Conservation (phyloP, 164 flowering plant genomes). For the Sedum album region DNA sequence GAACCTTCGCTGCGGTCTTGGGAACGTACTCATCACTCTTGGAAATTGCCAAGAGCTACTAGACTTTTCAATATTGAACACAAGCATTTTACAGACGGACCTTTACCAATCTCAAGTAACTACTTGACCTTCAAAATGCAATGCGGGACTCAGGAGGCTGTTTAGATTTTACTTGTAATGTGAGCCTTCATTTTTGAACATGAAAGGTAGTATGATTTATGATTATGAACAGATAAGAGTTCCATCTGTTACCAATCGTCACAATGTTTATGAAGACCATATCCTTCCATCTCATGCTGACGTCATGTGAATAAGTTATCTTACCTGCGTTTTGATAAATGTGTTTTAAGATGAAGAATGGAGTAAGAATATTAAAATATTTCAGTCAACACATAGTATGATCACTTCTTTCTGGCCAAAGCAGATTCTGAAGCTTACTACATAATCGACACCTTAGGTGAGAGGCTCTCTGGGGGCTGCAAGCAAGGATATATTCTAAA, state of each 20-base stretch:
- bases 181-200: not conserved
- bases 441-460: not conserved
- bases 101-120: not conserved
- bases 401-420: not conserved
- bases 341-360: too few relatives aligned
- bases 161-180: not conserved
- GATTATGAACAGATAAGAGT: too few relatives aligned
- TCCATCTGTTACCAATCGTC: too few relatives aligned
- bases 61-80: slow-evolving; percentile 5
- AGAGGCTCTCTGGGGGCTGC: not conserved
- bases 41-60: slow-evolving; percentile 28
- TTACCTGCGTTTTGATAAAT: too few relatives aligned
- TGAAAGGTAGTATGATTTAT: not conserved
- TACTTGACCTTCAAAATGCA: not conserved
- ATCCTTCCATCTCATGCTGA: too few relatives aligned
- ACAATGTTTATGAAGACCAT: too few relatives aligned
- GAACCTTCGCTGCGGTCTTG: slow-evolving; percentile 34
- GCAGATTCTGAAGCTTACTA: not conserved
- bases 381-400: not conserved
- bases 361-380: too few relatives aligned
- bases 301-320: too few relatives aligned
- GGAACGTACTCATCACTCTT: slow-evolving; percentile 59
- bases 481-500: not conserved
- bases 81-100: not conserved
- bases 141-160: too few relatives aligned